These are phyloP conservation scores for Fusarium ambrosium DNA, from an alignment of 2,329 filamentous ascomycete genomes.

Conservation along the genomic window DNA sequence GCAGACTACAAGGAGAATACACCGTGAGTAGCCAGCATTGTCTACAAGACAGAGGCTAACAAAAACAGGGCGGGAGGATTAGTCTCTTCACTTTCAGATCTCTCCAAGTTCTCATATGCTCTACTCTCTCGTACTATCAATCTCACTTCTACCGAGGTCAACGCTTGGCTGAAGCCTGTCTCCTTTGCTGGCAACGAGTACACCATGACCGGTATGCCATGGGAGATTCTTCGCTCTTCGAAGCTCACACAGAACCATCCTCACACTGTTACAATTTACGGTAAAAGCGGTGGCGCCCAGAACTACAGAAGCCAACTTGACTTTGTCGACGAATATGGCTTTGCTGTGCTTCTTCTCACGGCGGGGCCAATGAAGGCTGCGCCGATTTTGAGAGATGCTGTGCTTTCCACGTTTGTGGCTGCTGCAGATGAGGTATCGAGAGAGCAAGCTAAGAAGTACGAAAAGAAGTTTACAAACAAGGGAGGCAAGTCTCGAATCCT, in stretches of 20 bases:
- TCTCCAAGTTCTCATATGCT: conserved; percentile 47
- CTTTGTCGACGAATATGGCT: conserved; percentile 53
- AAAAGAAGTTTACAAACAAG: conserved; percentile 23
- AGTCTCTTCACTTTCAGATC: conserved; percentile 52
- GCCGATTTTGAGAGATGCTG: conserved; percentile 44
- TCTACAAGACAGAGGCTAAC: background rate
- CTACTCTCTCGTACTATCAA: conserved; percentile 48
- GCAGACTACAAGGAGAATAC: conserved; percentile 50
- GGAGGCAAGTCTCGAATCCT: background rate
- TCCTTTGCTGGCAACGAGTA: conserved; percentile 48
- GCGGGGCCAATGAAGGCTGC: conserved; percentile 50
- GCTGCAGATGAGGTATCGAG: conserved; percentile 48
- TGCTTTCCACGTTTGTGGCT: conserved; percentile 47
- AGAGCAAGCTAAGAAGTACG: conserved; percentile 43
- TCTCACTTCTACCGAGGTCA: conserved; percentile 41
- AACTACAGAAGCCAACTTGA: conserved; percentile 53
- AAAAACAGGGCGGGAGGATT: conserved; percentile 50
- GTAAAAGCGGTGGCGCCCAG: conserved; percentile 52
- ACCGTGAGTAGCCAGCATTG: conserved; percentile 44
- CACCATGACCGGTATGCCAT: conserved; percentile 53
- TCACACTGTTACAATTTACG: conserved; percentile 51
- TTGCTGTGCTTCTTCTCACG: conserved; percentile 49
- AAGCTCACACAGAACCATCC: conserved; percentile 46
- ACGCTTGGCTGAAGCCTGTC: conserved; percentile 54
- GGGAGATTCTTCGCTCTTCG: conserved; percentile 53